Evolutionary conservation across 129 eudicot species (phyloP), one percentile per base, ranked within the genome.

Genomic region (Pulicaria dysenterica): DNA sequence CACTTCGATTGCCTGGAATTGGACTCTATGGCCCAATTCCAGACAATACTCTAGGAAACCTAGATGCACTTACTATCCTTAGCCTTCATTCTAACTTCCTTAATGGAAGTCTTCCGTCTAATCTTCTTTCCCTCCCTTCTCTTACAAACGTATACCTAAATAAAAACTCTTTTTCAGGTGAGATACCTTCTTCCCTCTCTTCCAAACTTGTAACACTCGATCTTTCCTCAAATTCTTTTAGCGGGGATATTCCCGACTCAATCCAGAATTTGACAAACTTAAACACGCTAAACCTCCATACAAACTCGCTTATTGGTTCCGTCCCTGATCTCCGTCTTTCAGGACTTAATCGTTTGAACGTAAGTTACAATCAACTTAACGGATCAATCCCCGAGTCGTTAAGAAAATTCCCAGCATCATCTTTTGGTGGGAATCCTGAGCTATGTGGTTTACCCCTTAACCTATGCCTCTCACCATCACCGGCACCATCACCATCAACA

Each of bases 21-120:
- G 97, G 98, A 7, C 83, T 92, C 5, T 71, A 48, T 39, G 98
- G 98, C 51, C 83, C 88, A 5, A 82, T 93, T 54, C 98, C 98
- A 8, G 70, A 75, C 49, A 87, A 87, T 80, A 93, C 95, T 16
- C 64, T 93, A 8, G 95, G 90, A 16, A 82, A 83, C 72, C 62
- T 93, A 24, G 79, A 85, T 79, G 78, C 88, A 8, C 96, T 93
- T 69, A 14, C 66, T 37, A 76, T 78, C 48, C 95, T 93, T 71
- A 93, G 96, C 85, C 95, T 93, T 50, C 85, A 87, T 6, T 83
- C 92, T 15, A 93, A 93, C 53, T 71, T 45, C 69, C 95, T 93
- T 46, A 81, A 43, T 57, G 96, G 95, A 5, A 80, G 15, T 53
- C 96, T 93, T 69, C 98, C 98, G 5, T 79, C 83, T 24, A 96